Base-by-base conservation (phyloP, 1,139 yeast genomes). In the Scheffersomyces titani region DNA sequence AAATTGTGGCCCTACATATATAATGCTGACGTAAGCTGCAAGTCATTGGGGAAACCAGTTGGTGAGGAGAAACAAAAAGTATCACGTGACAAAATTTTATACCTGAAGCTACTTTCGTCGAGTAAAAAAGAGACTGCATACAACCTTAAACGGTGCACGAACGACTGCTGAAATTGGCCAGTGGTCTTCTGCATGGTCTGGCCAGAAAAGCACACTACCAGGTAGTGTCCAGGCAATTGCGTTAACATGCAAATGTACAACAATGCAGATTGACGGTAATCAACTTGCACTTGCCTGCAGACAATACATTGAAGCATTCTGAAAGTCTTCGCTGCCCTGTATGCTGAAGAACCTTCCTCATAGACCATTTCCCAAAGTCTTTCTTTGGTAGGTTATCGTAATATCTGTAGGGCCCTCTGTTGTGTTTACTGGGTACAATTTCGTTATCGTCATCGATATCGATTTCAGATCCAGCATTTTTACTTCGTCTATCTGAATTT, bases 321-420 rank as follows among this genome's bases (percentile, higher is more conserved):
- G 40, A 13, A 30, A 11, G 40, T 49, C 30, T 44, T 22, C 21
- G 51, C 18, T 19, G 30, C 51, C 19, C 44, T 21, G 44, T 22
- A 49, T 11, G 44, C 51, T 6, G 46, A 49, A 24, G 18, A 21
- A 16, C 51, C 44, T 49, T 49, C 51, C n/a, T 49, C 51, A 49
- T 18, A n/a, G 3, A 49, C 51, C 24, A 49, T 22, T 19, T 49
- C 45, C 51, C 46, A 49, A 22, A 21, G 47, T 44, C 47, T 44
- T 44, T 44, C 47, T 44, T 44, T 44, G 18, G 47, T 44, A 44
- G 47, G 19, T 16, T 44, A 44, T 44, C 19, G 47, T 44, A 44
- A 16, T 44, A 44, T 44, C 47, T 44, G 19, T 44, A 44, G 3
- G 47, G 47, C 47, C 47, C 47, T 44, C 47, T 44, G 24, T 6